Evolutionary conservation across 176 grass and related monocot species (phyloP).

Genomic region (Carex kokanica): DNA sequence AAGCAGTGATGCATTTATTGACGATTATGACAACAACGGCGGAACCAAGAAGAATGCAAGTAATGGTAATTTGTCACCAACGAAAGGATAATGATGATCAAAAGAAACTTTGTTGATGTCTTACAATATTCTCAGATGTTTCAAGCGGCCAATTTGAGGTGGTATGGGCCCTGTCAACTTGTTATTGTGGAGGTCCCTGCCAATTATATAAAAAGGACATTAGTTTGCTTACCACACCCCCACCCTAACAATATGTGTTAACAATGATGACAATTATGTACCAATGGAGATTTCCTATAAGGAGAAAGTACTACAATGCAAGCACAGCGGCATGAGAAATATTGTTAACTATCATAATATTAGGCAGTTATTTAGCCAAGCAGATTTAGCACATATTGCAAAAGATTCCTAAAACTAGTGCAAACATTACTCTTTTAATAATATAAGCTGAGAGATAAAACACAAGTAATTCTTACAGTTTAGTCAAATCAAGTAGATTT

Average conservation of each 20-base stretch:
- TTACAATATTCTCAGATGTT: constrained; percentile 94
- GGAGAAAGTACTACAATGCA: neutral
- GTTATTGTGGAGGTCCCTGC: constrained; percentile 98
- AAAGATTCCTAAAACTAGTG: neutral
- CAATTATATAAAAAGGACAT: constrained; percentile 15
- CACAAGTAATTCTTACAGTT: constrained; percentile 57
- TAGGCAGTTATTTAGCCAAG: neutral
- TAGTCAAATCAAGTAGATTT: constrained; percentile 91
- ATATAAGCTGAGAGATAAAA: neutral
- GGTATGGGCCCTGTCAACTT: constrained; percentile 95
- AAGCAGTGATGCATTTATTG: neutral
- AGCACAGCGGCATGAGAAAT: neutral
- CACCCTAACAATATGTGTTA: neutral
- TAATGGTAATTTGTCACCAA: constrained; percentile 1
- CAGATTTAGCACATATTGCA: neutral
- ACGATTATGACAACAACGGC: neutral
- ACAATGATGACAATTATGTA: neutral
- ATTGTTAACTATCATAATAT: neutral
- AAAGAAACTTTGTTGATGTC: neutral
- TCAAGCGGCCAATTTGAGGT: constrained; percentile 85
- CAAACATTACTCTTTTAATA: neutral
- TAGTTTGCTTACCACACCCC: neutral
- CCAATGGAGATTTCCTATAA: neutral
- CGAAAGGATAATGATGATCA: constrained; percentile 11
- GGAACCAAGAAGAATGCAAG: constrained; percentile 22